phyloP scores from a whole-genome alignment of 2,329 filamentous ascomycete species.

The Cladosporium sp. region DNA sequence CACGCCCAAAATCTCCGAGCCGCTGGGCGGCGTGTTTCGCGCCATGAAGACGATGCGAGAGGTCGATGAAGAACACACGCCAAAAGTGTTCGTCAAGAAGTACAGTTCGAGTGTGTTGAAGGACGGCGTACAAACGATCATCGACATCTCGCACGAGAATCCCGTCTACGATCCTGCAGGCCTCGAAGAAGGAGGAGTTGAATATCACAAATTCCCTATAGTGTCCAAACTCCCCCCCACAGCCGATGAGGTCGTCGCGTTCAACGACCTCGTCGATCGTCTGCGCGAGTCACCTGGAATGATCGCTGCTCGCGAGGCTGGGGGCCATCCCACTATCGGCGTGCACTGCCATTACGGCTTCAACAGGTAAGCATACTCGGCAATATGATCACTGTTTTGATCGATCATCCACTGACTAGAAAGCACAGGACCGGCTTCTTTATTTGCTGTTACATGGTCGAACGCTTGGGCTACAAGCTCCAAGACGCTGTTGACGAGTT shows the following conservation, averaged over 20 bases:
- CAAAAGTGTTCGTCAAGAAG: conserved; percentile 62
- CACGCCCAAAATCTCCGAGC: conserved; percentile 30
- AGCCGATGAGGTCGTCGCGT: conserved; percentile 55
- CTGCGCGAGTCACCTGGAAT: conserved; percentile 33
- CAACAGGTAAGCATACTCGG: conserved; percentile 49
- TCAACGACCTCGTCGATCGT: conserved; percentile 55
- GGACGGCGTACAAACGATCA: conserved; percentile 46
- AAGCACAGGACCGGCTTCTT: conserved; percentile 73
- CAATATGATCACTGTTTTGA: too few relatives aligned
- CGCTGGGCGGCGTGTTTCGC: conserved; percentile 75
- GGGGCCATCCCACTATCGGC: conserved; percentile 52
- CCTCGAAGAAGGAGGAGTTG: conserved; percentile 41
- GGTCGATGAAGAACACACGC: conserved; percentile 78
- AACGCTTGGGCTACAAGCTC: conserved; percentile 66
- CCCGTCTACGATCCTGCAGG: conserved; percentile 77
- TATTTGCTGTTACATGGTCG: conserved; percentile 84
- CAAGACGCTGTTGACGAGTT: conserved; percentile 78
- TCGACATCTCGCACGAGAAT: conserved; percentile 87
- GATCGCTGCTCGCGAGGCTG: conserved; percentile 30
- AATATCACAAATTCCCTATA: conserved; percentile 77
- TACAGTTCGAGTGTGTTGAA: conserved; percentile 66
- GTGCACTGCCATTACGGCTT: conserved; percentile 97
- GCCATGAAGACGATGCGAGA: conserved; percentile 92
- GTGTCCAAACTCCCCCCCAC: conserved; percentile 85
- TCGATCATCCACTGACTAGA: too few relatives aligned